phyloP scores from a whole-genome alignment of 805 yeast species.

The Alloascoidea africana region DNA sequence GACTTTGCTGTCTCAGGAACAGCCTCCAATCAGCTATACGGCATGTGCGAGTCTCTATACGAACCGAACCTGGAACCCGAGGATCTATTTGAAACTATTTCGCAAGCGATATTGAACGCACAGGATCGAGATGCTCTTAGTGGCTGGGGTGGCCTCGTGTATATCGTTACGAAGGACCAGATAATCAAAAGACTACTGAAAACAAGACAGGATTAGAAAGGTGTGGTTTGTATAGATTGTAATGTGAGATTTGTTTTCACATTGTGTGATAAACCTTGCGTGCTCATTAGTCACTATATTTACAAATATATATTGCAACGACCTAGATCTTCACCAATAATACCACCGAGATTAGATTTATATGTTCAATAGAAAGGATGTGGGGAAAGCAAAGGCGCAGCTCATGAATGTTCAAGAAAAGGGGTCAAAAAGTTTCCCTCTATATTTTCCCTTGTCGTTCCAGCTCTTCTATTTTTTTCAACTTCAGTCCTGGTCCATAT shows the following conservation, averaged over 20 bases:
- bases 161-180: constrained; percentile 81
- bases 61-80: constrained; percentile 92
- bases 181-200: constrained; percentile 76
- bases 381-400: too few species aligned
- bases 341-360: too few species aligned
- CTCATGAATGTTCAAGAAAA: too few species aligned
- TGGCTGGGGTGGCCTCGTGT: constrained; percentile 98
- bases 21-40: constrained; percentile 90
- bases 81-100: constrained; percentile 87
- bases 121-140: constrained; percentile 94
- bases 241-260: too few species aligned
- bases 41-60: constrained; percentile 95
- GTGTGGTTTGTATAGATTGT: too few species aligned
- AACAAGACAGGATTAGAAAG: constrained; percentile 90
- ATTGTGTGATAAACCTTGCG: too few species aligned
- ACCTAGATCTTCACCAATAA: too few species aligned
- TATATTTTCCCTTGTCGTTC: constrained; percentile 17
- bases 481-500: constrained; percentile 60
- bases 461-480: constrained; percentile 44
- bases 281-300: too few species aligned
- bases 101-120: constrained; percentile 87
- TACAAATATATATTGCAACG: too few species aligned
- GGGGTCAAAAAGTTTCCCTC: not conserved
- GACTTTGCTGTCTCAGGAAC: constrained; percentile 96
- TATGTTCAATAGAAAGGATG: too few species aligned